These are phyloP conservation scores for Phialocephala sp. DNA, from an alignment of 2,329 filamentous ascomycete genomes.

Conservation along the genomic window DNA sequence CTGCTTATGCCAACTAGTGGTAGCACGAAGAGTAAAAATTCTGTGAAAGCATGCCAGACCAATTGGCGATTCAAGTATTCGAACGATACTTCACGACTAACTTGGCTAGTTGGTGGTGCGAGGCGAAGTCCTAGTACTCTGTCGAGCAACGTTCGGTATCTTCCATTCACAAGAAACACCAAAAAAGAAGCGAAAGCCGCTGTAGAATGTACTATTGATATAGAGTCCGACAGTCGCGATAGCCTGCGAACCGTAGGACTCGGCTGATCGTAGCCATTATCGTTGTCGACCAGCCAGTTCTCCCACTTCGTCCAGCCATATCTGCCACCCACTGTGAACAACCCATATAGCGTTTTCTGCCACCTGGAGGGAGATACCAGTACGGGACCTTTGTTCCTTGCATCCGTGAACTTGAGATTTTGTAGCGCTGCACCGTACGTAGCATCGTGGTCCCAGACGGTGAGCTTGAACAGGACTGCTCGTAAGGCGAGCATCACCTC, in stretches of 20 bases:
- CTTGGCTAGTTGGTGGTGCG: constrained; percentile 82
- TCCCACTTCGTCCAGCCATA: constrained; percentile 96
- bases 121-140: constrained; percentile 83
- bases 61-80: constrained; percentile 97
- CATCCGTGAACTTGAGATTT: constrained; percentile 89
- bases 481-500: constrained; percentile 83
- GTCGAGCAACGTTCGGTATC: constrained; percentile 90
- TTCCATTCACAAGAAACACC: constrained; percentile 87
- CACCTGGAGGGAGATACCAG: constrained; percentile 73
- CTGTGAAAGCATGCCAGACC: constrained; percentile 99
- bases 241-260: constrained; percentile 59
- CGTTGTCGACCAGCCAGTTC: constrained; percentile 77
- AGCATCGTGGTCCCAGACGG: constrained; percentile 94
- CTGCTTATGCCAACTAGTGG: constrained; percentile 93
- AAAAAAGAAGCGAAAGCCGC: constrained; percentile 86
- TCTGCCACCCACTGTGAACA: constrained; percentile 83
- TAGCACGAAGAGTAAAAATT: constrained; percentile 96
- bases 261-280: constrained; percentile 74
- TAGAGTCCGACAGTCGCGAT: constrained; percentile 69
- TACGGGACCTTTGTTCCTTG: constrained; percentile 66
- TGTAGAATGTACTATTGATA: constrained; percentile 78
- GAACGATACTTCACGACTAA: constrained; percentile 91
- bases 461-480: constrained; percentile 87
- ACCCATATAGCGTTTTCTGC: constrained; percentile 85
- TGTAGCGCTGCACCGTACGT: constrained; percentile 94